Percentiles rank a stretch among this genome's conserved stretches.
These are phyloP conservation scores for Diaporthe capsici DNA, from an alignment of 2,329 filamentous ascomycete genomes.

Conservation along the genomic window DNA sequence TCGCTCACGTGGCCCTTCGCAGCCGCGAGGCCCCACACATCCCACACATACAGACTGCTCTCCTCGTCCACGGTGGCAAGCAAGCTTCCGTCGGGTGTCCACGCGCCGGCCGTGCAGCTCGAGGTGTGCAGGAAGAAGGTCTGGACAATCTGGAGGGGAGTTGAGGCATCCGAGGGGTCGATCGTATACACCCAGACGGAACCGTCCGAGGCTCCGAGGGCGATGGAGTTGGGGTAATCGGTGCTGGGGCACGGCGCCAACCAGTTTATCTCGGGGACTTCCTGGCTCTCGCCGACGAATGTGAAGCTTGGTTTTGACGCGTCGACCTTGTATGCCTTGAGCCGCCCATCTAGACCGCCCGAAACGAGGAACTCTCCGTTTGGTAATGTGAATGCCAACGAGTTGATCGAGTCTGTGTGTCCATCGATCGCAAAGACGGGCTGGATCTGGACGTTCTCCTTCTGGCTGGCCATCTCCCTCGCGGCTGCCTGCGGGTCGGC, in stretches of 20 bases:
- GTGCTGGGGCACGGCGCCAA: conserved; percentile 80
- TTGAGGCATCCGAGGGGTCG: conserved; percentile 71
- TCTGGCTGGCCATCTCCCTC: conserved; percentile 37
- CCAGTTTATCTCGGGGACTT: conserved; percentile 98
- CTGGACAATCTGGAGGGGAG: conserved; percentile 84
- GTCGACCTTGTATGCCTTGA: conserved; percentile 77
- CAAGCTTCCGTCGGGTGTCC: conserved; percentile 89
- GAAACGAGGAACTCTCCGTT: conserved; percentile 88
- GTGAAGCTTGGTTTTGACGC: conserved; percentile 63
- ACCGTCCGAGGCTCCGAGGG: conserved; percentile 90
- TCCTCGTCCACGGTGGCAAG: conserved; percentile 93
- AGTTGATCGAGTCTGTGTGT: conserved; percentile 92
- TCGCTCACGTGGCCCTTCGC: conserved; percentile 65
- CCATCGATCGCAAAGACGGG: conserved; percentile 84
- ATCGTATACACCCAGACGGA: conserved; percentile 97
- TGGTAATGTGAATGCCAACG: conserved; percentile 86
- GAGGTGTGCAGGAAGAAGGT: conserved; percentile 92
- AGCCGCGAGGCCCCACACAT: conserved; percentile 86
- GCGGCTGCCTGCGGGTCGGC: conserved; percentile 68
- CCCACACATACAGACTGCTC: conserved; percentile 90
- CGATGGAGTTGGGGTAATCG: conserved; percentile 82
- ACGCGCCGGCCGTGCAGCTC: conserved; percentile 89
- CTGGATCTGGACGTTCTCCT: conserved; percentile 69
- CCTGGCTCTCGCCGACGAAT: conserved; percentile 83
- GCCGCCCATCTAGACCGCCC: conserved; percentile 86